These are phyloP conservation scores for Aspergillus sp. DNA, from an alignment of 2,329 filamentous ascomycete species.

Conservation along the genomic window DNA sequence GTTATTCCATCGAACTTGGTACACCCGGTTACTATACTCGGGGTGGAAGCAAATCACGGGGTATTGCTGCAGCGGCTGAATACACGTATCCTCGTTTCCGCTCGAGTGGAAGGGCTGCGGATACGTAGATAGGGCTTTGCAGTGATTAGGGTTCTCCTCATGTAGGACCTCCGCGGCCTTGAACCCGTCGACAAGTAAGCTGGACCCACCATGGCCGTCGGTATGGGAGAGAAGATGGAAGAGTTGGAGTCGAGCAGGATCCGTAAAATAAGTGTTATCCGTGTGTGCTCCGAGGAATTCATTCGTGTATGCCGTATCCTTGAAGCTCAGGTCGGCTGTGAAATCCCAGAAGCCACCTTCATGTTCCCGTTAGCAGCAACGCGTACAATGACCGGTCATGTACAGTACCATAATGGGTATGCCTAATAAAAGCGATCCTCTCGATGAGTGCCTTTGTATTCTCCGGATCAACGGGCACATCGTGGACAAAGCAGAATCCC, in stretches of 20 bases:
- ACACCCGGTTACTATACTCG: conserved; percentile 33
- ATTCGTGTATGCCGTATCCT: conserved; percentile 87
- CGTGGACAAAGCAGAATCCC: conserved; percentile 71
- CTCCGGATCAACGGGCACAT: conserved; percentile 59
- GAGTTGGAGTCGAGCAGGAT: conserved; percentile 82
- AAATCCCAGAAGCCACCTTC: conserved; percentile 71
- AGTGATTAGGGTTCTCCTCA: conserved; percentile 48
- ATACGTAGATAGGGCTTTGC: conserved; percentile 47
- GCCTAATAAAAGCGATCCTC: conserved; percentile 75
- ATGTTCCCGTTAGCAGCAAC: conserved; percentile 4
- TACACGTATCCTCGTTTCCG: conserved; percentile 75
- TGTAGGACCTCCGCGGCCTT: conserved; percentile 56
- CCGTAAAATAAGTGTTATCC: conserved; percentile 92
- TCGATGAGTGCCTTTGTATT: conserved; percentile 68
- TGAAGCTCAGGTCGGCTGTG: conserved; percentile 74
- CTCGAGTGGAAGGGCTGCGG: conserved; percentile 71
- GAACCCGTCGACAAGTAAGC: conserved; percentile 81
- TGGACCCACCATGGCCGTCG: conserved; percentile 57
- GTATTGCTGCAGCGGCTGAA: conserved; percentile 61
- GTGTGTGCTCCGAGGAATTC: conserved; percentile 77
- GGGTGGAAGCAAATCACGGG: conserved; percentile 62
- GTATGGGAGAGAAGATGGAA: conserved; percentile 86
- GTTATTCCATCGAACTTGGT: conserved; percentile 85
- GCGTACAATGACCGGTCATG: neutral
- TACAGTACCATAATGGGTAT: conserved; percentile 74